Conservation (phyloP, 331 rosid species). For the Dryas integrifolia region DNA sequence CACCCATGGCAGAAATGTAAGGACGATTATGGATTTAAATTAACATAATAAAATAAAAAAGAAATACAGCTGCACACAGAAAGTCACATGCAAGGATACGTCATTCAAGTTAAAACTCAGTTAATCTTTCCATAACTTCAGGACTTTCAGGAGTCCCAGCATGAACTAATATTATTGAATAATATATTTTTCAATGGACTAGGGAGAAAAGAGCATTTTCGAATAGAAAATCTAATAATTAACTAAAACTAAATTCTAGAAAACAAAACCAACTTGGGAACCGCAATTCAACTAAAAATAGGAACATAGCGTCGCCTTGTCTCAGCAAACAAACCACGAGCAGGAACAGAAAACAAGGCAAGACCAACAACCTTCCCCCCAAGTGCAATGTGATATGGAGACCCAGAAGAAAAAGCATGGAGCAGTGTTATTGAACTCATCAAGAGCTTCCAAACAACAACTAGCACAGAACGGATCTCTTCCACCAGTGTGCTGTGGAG, state of each 20-base stretch:
- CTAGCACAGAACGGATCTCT: slow-evolving; percentile 30
- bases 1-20: not conserved
- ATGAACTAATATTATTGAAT: too few relatives aligned
- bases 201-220: not conserved
- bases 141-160: not conserved
- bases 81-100: too few relatives aligned
- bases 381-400: slow-evolving; percentile 20
- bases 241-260: not conserved
- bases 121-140: too few relatives aligned
- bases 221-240: not conserved
- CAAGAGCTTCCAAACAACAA: slow-evolving; percentile 39
- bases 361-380: slow-evolving; percentile 26
- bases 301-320: slow-evolving; percentile 25
- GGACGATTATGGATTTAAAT: not conserved
- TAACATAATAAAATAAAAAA: not conserved
- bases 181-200: not conserved
- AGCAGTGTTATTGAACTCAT: slow-evolving; percentile 32
- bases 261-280: not conserved
- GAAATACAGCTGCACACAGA: too few relatives aligned
- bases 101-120: too few relatives aligned
- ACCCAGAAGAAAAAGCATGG: slow-evolving; percentile 20
- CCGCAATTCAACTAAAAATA: not conserved
- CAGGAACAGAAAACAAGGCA: slow-evolving; percentile 34
- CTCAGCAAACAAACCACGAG: slow-evolving; percentile 42
- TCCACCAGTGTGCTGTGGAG: slow-evolving; percentile 34